phyloP scores from a whole-genome alignment of 345 rosid genomes.

The Populus nigra region DNA sequence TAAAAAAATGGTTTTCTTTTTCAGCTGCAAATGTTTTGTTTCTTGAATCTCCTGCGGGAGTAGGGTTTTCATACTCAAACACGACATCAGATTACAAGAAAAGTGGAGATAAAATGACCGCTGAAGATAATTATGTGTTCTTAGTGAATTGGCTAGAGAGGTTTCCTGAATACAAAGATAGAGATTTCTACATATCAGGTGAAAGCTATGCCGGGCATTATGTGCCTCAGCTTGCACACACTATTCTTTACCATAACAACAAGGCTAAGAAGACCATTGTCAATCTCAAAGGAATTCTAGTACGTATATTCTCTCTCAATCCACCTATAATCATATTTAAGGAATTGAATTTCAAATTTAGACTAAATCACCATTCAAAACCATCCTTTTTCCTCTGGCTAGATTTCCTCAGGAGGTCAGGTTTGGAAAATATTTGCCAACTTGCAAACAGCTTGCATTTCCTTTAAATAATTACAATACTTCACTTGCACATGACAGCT shows the following conservation, averaged over 20 bases:
- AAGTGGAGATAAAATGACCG: conserved; percentile 29
- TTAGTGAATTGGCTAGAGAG: conserved; percentile 39
- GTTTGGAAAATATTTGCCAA: too few relatives aligned
- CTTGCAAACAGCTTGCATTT: not conserved
- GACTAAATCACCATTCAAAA: too few relatives aligned
- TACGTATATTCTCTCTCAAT: not conserved
- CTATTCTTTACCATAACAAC: conserved; percentile 25
- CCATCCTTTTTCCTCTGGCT: too few relatives aligned
- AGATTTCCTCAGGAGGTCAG: too few relatives aligned
- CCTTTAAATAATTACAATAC: not conserved
- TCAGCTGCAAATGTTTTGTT: conserved; percentile 42
- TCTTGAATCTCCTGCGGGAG: conserved; percentile 45
- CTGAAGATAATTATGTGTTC: conserved; percentile 30
- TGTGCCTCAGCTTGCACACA: conserved; percentile 33
- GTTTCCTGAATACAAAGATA: conserved; percentile 29
- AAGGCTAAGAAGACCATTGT: conserved; percentile 19
- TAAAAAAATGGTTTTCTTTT: not conserved
- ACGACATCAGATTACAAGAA: conserved; percentile 23
- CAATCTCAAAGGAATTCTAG: conserved; percentile 33
- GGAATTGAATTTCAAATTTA: too few relatives aligned
- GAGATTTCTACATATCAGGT: conserved; percentile 36
- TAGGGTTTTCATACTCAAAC: conserved; percentile 42
- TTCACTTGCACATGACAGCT: not conserved
- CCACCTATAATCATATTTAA: not conserved
- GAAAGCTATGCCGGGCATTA: conserved; percentile 43